Base-by-base conservation (phyloP, 768 basidiomycete genomes). In the Kwoniella heveanensis region DNA sequence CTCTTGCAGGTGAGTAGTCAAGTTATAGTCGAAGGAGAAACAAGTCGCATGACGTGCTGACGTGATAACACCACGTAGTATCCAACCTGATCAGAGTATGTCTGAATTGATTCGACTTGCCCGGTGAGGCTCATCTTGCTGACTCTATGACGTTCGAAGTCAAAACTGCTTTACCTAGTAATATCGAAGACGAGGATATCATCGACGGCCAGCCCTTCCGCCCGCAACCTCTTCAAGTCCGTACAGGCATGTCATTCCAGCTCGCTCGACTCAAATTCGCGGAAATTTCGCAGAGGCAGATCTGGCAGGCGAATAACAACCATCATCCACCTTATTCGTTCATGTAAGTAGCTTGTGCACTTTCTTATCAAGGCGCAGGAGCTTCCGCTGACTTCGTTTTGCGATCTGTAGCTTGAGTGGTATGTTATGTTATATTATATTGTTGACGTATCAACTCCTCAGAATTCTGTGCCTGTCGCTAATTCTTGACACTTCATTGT, bases 31-130 rank as follows among this genome's bases (percentile, higher is more conserved):
- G 7, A 13, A 13, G 13, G 26, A 6, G 6, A 6, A 30, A 5
- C 15, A 24, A 24, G 22, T 4, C 19, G 54, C 54, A 22, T n/a
- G n/a, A 36, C 1, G 2, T n/a, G 46, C 44, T 48, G 39, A 57
- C 56, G 6, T 32, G 13, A 21, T 3, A 10, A 10, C 22, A 12
- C 22, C 1, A 37, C 17, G 13, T 30, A 76, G 72, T 48, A 77
- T 81, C 10, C 76, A 78, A 25, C 79, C 80, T 29, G 79, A 81
- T 71, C 79, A 80, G 51, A 81, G 78, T 79, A 29, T 59, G 78
- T 70, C 3, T n/a, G 39, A 48, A 12, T 48, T n/a, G 46, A 37
- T 22, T 9, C 21, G 19, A 50, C 30, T 32, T 5, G 5, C 5
- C 26, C 21, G 15, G 46, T 36, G n/a, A 19, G n/a, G 53, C 13